These are phyloP conservation scores for Clausena lansium DNA, from an alignment of 345 rosid genomes.

Conservation along the genomic window DNA sequence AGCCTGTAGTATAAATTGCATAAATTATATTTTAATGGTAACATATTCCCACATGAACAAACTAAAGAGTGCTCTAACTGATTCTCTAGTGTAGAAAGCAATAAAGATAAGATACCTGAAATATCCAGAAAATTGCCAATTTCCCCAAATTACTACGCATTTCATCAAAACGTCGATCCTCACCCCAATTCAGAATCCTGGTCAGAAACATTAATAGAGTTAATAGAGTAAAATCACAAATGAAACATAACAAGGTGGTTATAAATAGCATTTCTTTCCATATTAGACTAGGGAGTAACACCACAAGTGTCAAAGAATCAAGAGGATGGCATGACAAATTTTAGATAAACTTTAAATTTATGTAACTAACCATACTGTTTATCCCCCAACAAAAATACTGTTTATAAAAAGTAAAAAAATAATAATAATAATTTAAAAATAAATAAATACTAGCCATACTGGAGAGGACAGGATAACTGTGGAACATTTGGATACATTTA, in stretches of 20 bases:
- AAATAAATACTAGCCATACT: no score
- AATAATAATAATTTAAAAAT: no score
- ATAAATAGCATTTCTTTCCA: not conserved
- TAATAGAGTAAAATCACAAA: not conserved
- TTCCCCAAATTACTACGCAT: constrained; percentile 74
- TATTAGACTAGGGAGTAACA: not conserved
- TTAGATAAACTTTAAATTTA: no score
- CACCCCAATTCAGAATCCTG: constrained; percentile 96
- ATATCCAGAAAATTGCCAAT: constrained; percentile 72
- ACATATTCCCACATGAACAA: not conserved
- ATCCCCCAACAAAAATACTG: no score
- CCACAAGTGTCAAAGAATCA: not conserved
- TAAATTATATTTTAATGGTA: not conserved
- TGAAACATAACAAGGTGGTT: not conserved
- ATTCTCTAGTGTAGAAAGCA: not conserved
- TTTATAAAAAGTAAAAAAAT: no score
- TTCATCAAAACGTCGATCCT: constrained; percentile 84
- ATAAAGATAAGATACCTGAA: constrained; percentile 55
- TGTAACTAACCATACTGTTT: no score
- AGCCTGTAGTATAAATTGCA: constrained; percentile 47
- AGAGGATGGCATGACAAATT: not conserved
- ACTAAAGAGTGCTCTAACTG: not conserved
- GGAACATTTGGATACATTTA: not conserved
- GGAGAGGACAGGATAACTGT: not conserved
- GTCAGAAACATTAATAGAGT: constrained; percentile 3